Evolutionary conservation across 805 yeast genomes (phyloP), one percentile per base, ranked within the genome.

Genomic region (Candida coquimbonensis): DNA sequence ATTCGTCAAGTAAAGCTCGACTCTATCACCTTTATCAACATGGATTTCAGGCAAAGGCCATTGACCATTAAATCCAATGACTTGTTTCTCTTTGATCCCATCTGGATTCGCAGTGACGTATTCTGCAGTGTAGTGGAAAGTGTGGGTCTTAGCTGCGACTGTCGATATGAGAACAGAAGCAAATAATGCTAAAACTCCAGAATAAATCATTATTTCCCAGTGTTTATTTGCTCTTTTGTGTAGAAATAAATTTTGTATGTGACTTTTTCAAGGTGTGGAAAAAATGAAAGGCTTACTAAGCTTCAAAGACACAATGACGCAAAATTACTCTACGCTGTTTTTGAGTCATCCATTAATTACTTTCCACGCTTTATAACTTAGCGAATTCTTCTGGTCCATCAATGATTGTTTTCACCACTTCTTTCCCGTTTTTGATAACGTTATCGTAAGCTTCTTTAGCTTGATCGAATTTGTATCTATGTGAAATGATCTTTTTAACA

Each of bases 31-130:
- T 51, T 74, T 80, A 49, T 73, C 69, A 9, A 81, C 80, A 49
- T 82, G 78, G 38, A 84, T 77, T 16, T 71, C 75, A 1, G 91
- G 91, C 45, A 81, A 67, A 3, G 93, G 93, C 88, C 88, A 83
- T 25, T 77, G 57, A 27, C 76, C 78, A 58, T 84, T 83, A 59
- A 83, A 80, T 1, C 87, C 84, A 47, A 84, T 75, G 55, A 83
- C 78, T 31, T 65, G 66, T 53, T 83, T 74, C 42, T 69, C 75
- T 32, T 64, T 61, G 24, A 67, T 60, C 6, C 87, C 87, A 64
- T 83, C 90, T 5, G 88, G 88, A 55, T 78, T 81, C 7, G 81
- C 84, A 35, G 62, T 61, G 19, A 77, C 76, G 77, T 84, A 83
- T 6, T 72, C 68, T 2, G 83, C 77, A 8, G 77, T 70, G 61